Conservation (phyloP, 73 alveolate species). For the Blepharisma japonicum region DNA sequence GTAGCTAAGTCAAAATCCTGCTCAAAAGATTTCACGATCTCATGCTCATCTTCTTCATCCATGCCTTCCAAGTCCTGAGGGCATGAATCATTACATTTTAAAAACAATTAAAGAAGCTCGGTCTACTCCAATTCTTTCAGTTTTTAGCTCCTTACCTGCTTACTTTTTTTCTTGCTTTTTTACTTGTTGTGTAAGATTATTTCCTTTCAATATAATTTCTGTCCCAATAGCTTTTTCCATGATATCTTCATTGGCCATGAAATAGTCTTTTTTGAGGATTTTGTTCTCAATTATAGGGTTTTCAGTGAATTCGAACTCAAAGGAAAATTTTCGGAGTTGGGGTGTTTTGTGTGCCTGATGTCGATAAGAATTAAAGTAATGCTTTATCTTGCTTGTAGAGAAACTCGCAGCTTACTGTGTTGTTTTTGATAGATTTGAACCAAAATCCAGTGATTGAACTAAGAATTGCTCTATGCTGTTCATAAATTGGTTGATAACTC, state of each 20-base stretch:
- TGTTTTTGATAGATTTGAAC: slow-evolving; percentile 8
- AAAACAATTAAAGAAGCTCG: slow-evolving; percentile 6
- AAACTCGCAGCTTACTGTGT: not conserved
- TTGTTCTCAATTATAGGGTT: slow-evolving; percentile 5
- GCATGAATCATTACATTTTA: not conserved
- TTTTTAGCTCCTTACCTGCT: not conserved
- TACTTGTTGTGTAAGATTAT: slow-evolving; percentile 2
- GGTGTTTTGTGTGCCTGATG: not conserved
- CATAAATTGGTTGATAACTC: not conserved
- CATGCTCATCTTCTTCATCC: not conserved
- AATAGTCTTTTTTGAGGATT: not conserved
- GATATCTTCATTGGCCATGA: slow-evolving; percentile 23
- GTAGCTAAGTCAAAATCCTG: slow-evolving; percentile 20
- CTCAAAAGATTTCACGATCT: not conserved
- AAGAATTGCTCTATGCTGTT: not conserved
- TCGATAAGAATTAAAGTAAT: not conserved
- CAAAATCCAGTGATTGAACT: not conserved
- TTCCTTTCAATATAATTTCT: slow-evolving; percentile 12
- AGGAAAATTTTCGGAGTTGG: slow-evolving; percentile 12
- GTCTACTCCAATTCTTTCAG: not conserved
- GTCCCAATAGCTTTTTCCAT: slow-evolving; percentile 29
- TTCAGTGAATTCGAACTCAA: not conserved
- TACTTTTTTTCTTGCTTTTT: slow-evolving; percentile 2
- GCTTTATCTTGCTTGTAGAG: not conserved
- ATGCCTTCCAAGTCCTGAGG: slow-evolving; percentile 17